Base-by-base conservation (phyloP, 805 yeast genomes). In the Jamesozyma gamospora region DNA sequence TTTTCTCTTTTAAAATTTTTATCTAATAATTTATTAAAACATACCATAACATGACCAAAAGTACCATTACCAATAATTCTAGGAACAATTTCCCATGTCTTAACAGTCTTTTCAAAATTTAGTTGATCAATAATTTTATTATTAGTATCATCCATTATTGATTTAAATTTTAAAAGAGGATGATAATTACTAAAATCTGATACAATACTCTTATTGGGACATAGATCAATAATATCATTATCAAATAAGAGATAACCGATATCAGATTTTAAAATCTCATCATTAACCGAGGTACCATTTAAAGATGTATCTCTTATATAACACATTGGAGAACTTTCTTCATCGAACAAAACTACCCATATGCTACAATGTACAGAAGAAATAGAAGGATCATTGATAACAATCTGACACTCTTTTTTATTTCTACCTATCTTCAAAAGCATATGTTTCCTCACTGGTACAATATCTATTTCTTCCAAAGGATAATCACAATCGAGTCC, bases 61-160 rank as follows among this genome's bases (percentile, higher is more conserved):
- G 80, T 70, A 2, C 82, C 82, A 38, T 61, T 58, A 0, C 82
- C 82, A 24, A 76, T 51, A 4, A 70, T 47, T 24, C 61, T 60
- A 3, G 69, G 51, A 2, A 65, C 48, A 4, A 74, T 57, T 3
- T 38, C 40, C 82, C 82, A 76, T 29, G 35, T 29, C 2, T 52
- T 49, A 11, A 64, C 51, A 8, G 45, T 41, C 16, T 40, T 40
- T 26, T 44, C 41, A 12, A 61, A 49, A 3, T 46, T 45, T 39
- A 56, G 45, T 11, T 48, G 44, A 11, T 49, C 21, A 4, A 34
- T 14, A 3, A 40, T 10, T 2, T 30, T 17, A n/a, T 12, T 6
- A 16, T 38, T n/a, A 25, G 26, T n/a, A 7, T 24, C 16, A 25
- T 32, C 41, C 4, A 30, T 4, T 8, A 26, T 33, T 6, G 41